Base-by-base conservation (phyloP, 371 early-diverging fungal species). In the Mortierella sp. region DNA sequence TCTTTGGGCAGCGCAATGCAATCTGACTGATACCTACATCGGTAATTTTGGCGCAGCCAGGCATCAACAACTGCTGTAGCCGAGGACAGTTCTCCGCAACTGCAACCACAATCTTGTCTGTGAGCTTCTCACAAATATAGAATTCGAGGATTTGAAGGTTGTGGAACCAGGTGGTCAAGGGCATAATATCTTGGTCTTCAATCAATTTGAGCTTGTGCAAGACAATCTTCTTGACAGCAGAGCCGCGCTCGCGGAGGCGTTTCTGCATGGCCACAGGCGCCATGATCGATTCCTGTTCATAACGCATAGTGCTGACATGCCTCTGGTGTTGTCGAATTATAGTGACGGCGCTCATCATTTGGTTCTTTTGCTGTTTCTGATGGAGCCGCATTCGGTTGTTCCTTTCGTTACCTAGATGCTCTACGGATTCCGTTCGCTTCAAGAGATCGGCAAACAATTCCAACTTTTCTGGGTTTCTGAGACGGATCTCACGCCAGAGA, bases 1-100 rank as follows among this genome's bases (percentile, higher is more conserved):
- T 74, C 1, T 72, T 67, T 4, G 86, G 86, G 67, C 89, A 90
- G 24, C 72, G 67, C n/a, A 76, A 58, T 4, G 91, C 88, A 1
- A 86, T 77, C 15, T 74, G 63, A 0, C 75, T 36, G n/a, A 90
- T 86, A 2, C 86, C 79, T 0, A 71, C 70, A 59, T 90, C 91
- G 2, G 91, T 88, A 8, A 90, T 73, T 32, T 84, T 86, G 61
- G 87, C 85, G 52, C 91, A 89, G 0, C 91, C 91, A 4, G 91
- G 89, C 53, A 90, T 72, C 4, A 89, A 80, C 4, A 90, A 43
- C 41, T 84, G 83, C 11, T 88, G 89, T 1, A 78, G 67, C 58
- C 58, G 78, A 0, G 79, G 77, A 16, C 67, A 90, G 69, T 55
- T 72, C 52, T 64, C 86, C 58, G 65, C 80, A 33, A 90, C 84